Base-by-base conservation (phyloP, 768 basidiomycete species). In the Kwoniella europaea region DNA sequence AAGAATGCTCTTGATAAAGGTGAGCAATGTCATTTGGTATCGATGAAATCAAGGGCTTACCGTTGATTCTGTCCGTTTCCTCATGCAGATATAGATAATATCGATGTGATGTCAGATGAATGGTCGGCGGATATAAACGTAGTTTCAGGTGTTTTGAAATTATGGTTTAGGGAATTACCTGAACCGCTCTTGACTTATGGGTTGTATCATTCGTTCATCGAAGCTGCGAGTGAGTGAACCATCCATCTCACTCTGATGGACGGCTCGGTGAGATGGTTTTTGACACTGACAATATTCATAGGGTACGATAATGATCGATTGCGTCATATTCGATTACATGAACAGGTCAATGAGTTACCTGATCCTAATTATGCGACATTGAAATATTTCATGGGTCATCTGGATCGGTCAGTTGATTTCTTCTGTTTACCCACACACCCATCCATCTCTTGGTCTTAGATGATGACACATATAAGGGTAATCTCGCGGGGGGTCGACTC, bases 341-440 rank as follows among this genome's bases (percentile, higher is more conserved):
- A 98, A 81, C 90, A 94, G 57, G 94, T 99, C 57, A 99, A 99
- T 78, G 96, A 98, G 74, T 87, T 99, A 64, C 96, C 97, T 13
- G 97, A 99, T 84, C 89, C 97, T n/a, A 98, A 98, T 84, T 99
- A 99, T 79, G 93, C 97, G 1, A 96, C 96, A 1, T 86, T 98
- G 62, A 98, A 98, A 82, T 97, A 88, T 83, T 91, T 98, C 83
- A 87, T 99, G 86, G 94, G 92, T 13, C 97, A 99, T 85, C 86
- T 99, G 71, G 88, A 98, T 85, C 89, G 88, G 95, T 96, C 75
- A 67, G 88, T 44, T 12, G 1, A 29, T 10, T 65, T 2, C 12
- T 18, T 24, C n/a, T 56, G 20, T 52, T 52, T 27, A 6, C 10
- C 27, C 55, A 20, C 35, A 5, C 35, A 35, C 35, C 35, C 35